Evolutionary conservation across 192 early-diverging fungal species (phyloP), one percentile per base, ranked within the genome.

Genomic region (Rhizophlyctis rosea): DNA sequence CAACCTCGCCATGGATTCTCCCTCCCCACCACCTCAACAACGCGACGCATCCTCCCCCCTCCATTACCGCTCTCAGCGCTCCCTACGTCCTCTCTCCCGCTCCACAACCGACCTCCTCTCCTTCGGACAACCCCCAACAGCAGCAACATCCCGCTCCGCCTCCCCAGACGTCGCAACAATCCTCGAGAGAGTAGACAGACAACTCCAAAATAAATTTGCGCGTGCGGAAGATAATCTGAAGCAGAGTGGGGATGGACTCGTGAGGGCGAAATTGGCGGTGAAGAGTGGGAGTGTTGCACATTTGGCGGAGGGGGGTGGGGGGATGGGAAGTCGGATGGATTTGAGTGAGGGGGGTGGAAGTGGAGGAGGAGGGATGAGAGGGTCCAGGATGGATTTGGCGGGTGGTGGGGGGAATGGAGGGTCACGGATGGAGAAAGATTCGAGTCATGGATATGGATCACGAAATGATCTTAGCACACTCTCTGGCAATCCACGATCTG

Each of bases 121-220:
- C n/a, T 0, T 21, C 24, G 16, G 16, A 16, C 18, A 14, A 54
- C 16, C 29, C 16, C 21, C 52, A 21, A n/a, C n/a, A 47, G 11
- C n/a, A 14, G 13, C 13, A 1, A 21, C 52, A 23, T 23, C 52
- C 31, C 57, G 57, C 3, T 16, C 24, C 34, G 57, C 21, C n/a
- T 47, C 31, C 32, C 57, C 57, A 30, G 57, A 58, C 30, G 14
- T 58, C 3, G 18, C 57, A 13, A 44, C 57, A 2, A 58, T 58
- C 34, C 33, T 58, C 3, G 27, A 58, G 21, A 16, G 34, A 7
- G 57, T 58, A 30, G 57, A 58, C n/a, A 34, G 27, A 58, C 18
- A 18, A 18, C 32, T 58, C 18, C 47, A 47, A 23, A 23, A 47
- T 47, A n/a, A 16, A 23, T 35, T 58, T 21, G 57, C 57, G 31